Conservation (phyloP, 257 asterid genomes). For the Petrea volubilis region DNA sequence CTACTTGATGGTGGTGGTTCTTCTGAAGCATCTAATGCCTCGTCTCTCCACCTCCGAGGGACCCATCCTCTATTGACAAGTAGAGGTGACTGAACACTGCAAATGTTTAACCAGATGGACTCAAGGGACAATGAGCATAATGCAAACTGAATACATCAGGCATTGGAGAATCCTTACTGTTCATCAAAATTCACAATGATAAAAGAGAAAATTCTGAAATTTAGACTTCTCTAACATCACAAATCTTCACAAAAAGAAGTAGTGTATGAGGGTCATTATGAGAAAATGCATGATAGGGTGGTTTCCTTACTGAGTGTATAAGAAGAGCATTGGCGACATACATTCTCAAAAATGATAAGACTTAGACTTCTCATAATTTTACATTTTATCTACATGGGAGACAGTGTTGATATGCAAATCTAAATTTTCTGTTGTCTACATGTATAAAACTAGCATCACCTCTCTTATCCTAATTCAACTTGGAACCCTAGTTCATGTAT, state of each 20-base stretch:
- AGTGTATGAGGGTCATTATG: background rate
- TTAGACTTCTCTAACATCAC: background rate
- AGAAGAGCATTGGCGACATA: background rate
- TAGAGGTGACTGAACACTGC: constrained; percentile 69
- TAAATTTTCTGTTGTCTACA: too few species aligned
- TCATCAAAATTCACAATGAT: background rate
- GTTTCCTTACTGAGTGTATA: background rate
- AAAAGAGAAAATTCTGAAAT: background rate
- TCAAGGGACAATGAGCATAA: constrained; percentile 19
- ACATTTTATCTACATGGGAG: background rate
- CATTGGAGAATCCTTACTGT: background rate
- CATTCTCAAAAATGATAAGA: background rate
- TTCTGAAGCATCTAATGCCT: constrained; percentile 42
- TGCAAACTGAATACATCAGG: constrained; percentile 1
- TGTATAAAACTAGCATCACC: too few species aligned
- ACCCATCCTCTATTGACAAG: constrained; percentile 99
- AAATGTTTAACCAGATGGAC: constrained; percentile 29
- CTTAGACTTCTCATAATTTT: background rate
- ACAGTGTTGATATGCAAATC: too few species aligned
- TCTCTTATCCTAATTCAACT: too few species aligned
- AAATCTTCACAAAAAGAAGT: background rate
- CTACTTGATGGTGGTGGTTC: constrained; percentile 32
- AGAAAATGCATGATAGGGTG: background rate
- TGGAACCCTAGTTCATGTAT: too few species aligned
- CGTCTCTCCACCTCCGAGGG: constrained; percentile 94